Evolutionary conservation across 2,329 filamentous ascomycete genomes (phyloP), one percentile per base, ranked within the genome.

Genomic region (Ilyonectria mors-panacis): DNA sequence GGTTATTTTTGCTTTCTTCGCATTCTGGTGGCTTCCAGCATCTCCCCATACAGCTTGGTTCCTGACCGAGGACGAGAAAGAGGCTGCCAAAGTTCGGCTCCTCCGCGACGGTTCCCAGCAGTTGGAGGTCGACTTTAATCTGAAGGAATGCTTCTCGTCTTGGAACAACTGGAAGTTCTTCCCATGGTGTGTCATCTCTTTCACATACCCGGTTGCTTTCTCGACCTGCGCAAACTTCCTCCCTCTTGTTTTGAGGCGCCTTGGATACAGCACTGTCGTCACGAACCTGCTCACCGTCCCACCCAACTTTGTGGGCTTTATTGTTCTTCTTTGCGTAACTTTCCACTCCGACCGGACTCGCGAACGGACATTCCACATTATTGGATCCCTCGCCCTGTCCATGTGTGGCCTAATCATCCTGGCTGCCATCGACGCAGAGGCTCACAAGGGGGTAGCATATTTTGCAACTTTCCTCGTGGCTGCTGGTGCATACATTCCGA

Each of bases 381-480:
- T 83, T 4, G 66, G 59, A 3, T 59, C 66, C 6, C 57, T 85
- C 28, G 63, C 70, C 0, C 51, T 86, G 2, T 83, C 81, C 1
- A 74, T 86, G 1, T 62, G 82, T 3, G 85, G 84, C 0, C 78
- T 86, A 64, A 72, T 86, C 21, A 79, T 86, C 15, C 77, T 86
- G 3, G 79, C 81, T 1, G 79, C 80, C 1, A 81, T 85, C 33
- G 80, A 86, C 50, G 81, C 82, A 0, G 65, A 83, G 1, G 45
- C 74, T 1, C 74, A 85, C 67, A 81, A 83, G 55, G 82, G 74
- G 0, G 78, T 85, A 0, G 83, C 83, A 2, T 87, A 87, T 62
- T 87, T 87, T 67, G 84, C 85, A 0, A 84, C 82, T 65, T 87
- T 87, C 63, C 75, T 87, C 3, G 76, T 87, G 59, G 82, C 83